Percentiles rank a stretch among this genome's conserved stretches.
Conservation (phyloP, 257 asterid species). For the Thymus mandschuricus region DNA sequence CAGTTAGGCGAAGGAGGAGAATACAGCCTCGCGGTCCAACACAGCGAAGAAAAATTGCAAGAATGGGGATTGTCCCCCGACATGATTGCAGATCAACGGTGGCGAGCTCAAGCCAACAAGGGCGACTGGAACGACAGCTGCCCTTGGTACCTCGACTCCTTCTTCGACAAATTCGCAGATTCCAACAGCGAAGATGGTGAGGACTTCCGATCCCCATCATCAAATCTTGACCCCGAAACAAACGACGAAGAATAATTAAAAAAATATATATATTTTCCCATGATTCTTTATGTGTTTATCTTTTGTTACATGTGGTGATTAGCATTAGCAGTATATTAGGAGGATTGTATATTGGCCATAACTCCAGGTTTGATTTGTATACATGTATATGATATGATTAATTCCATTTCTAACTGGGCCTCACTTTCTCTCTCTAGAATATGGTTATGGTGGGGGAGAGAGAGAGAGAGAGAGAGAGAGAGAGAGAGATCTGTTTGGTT, state of each 20-base stretch:
- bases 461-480: too few species aligned
- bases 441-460: too few species aligned
- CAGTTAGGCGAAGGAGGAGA: slow-evolving; percentile 64
- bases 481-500: not conserved
- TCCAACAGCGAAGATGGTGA: slow-evolving; percentile 43
- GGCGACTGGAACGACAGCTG: slow-evolving; percentile 57
- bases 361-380: not conserved
- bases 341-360: too few species aligned
- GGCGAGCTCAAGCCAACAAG: slow-evolving; percentile 48
- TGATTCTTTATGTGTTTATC: not conserved
- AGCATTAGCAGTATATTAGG: not conserved
- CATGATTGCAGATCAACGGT: slow-evolving; percentile 62
- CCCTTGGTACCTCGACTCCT: slow-evolving; percentile 53
- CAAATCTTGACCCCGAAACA: slow-evolving; percentile 12
- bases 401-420: not conserved
- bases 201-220: slow-evolving; percentile 9
- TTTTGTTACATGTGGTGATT: not conserved
- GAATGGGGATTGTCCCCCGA: slow-evolving; percentile 65
- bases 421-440: too few species aligned
- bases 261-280: not conserved
- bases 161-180: slow-evolving; percentile 57
- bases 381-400: too few species aligned
- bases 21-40: slow-evolving; percentile 62
- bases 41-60: slow-evolving; percentile 45
- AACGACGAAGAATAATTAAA: not conserved